Conservation (phyloP, 257 asterid species). For the Gentiana straminea region DNA sequence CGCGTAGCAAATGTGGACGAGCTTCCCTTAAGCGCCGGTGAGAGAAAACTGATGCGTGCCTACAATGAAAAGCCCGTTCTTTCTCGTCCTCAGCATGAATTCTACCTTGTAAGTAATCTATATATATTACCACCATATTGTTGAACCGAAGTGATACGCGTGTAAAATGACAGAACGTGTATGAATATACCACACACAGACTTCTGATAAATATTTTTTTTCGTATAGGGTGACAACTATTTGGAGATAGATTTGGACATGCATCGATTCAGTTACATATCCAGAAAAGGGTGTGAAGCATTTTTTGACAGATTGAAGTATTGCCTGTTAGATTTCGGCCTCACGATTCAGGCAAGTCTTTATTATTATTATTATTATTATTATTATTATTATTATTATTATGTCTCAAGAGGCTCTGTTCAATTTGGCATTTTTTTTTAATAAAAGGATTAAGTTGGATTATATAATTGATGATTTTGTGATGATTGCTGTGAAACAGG, state of each 20-base stretch:
- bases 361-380: background rate
- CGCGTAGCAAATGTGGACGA: conserved; percentile 86
- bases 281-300: conserved; percentile 73
- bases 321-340: conserved; percentile 75
- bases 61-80: conserved; percentile 96
- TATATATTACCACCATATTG: too few relatives aligned
- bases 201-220: conserved; percentile 4
- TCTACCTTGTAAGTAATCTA: conserved; percentile 38
- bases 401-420: too few relatives aligned
- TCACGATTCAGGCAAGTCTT: conserved; percentile 80
- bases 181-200: background rate
- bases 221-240: conserved; percentile 67
- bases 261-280: conserved; percentile 91
- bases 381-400: too few relatives aligned
- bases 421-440: too few relatives aligned
- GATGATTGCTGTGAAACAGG: conserved; percentile 37
- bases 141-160: background rate
- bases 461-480: background rate
- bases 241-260: conserved; percentile 91
- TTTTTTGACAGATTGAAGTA: conserved; percentile 75
- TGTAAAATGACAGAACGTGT: background rate
- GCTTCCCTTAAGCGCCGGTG: conserved; percentile 75
- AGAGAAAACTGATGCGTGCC: conserved; percentile 91
- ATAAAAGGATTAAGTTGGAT: too few relatives aligned
- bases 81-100: conserved; percentile 95